These are phyloP conservation scores for Raddia guianensis DNA, from an alignment of 176 grass and related monocot genomes.

Conservation along the genomic window DNA sequence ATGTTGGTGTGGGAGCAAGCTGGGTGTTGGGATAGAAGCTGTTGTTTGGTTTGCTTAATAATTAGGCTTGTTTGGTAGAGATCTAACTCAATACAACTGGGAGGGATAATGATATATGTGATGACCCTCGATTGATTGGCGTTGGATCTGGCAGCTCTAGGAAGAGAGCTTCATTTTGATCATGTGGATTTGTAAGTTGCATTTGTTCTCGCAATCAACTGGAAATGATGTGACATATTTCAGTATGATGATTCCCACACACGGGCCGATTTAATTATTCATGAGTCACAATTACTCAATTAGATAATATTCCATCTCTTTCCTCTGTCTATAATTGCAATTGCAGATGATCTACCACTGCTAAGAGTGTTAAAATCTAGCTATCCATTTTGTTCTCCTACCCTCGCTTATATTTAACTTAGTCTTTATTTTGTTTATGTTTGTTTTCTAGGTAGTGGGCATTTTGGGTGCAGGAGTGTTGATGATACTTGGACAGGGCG, in stretches of 20 bases:
- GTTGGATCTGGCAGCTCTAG: slow-evolving; percentile 19
- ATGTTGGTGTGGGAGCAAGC: not conserved
- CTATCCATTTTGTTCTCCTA: slow-evolving; percentile 6
- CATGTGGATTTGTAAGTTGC: slow-evolving; percentile 20
- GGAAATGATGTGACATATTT: slow-evolving; percentile 6
- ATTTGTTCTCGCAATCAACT: not conserved
- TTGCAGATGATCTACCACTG: not conserved
- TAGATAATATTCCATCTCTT: not conserved
- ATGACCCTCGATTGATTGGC: not conserved
- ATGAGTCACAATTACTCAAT: not conserved
- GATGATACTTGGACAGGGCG: not conserved
- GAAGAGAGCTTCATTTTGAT: slow-evolving; percentile 22
- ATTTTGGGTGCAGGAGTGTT: not conserved
- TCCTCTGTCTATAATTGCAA: not conserved
- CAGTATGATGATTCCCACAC: not conserved
- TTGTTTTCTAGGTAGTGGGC: not conserved
- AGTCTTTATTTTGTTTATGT: not conserved
- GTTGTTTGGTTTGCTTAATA: slow-evolving; percentile 28
- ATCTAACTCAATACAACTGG: slow-evolving; percentile 29
- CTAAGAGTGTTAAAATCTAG: slow-evolving; percentile 1
- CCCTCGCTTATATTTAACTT: not conserved
- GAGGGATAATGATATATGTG: slow-evolving; percentile 14
- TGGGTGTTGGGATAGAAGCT: slow-evolving; percentile 4
- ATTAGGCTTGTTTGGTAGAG: slow-evolving; percentile 31
- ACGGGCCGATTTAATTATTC: slow-evolving; percentile 7